These are phyloP conservation scores for Ziziphus jujuba DNA, from an alignment of 306 rosid species.

Conservation along the genomic window DNA sequence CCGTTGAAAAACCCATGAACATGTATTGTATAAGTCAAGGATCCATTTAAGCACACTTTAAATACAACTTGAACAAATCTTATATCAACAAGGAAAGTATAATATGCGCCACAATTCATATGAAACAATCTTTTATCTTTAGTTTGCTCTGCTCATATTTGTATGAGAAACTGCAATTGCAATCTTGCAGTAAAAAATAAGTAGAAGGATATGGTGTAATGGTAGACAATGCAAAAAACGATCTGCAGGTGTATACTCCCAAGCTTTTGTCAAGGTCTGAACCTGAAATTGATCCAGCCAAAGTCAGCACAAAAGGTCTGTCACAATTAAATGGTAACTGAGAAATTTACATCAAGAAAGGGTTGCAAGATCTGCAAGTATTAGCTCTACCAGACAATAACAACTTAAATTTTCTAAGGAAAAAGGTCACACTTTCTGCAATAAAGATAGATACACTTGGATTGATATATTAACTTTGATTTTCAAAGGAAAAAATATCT, in stretches of 20 bases:
- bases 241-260: constrained; percentile 85
- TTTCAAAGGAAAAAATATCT: not conserved
- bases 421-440: no score
- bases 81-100: not conserved
- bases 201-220: constrained; percentile 84
- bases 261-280: constrained; percentile 75
- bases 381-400: not conserved
- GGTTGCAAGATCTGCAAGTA: not conserved
- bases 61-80: constrained; percentile 14
- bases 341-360: not conserved
- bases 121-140: not conserved
- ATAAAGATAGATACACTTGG: no score
- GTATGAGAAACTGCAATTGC: constrained; percentile 10
- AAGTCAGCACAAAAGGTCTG: constrained; percentile 14
- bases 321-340: constrained; percentile 6
- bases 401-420: no score
- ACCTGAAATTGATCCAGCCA: constrained; percentile 64
- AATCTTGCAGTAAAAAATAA: constrained; percentile 4
- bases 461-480: no score
- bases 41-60: constrained; percentile 28
- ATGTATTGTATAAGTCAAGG: constrained; percentile 67
- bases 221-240: constrained; percentile 85
- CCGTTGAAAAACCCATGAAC: constrained; percentile 97
- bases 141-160: not conserved
- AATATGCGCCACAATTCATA: not conserved